phyloP scores from a whole-genome alignment of 352 stramenopile genomes.

The Pythium periplocum region DNA sequence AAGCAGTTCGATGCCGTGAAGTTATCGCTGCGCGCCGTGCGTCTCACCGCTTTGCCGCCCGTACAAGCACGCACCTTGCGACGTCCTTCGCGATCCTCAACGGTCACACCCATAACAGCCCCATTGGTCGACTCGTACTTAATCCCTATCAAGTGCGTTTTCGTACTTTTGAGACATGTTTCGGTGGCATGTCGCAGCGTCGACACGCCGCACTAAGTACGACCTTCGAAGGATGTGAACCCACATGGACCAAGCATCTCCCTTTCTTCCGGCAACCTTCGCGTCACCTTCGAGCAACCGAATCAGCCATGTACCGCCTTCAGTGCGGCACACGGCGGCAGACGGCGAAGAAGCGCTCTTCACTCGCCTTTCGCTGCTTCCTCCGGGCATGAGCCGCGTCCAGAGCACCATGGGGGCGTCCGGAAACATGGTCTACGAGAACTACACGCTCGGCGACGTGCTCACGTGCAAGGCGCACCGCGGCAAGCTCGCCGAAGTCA shows the following conservation, averaged over 20 bases:
- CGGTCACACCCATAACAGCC: no score
- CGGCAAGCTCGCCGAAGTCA: conserved; percentile 76
- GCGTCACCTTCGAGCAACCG: conserved; percentile 16
- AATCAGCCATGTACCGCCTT: conserved; percentile 3
- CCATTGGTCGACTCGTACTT: conserved; percentile 2
- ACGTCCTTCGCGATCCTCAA: no score
- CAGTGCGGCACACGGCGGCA: conserved; percentile 16
- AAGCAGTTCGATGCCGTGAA: no score
- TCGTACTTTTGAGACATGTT: not conserved
- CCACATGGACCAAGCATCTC: no score
- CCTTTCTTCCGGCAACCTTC: conserved; percentile 11
- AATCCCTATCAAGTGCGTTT: not conserved
- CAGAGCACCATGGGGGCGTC: conserved; percentile 52
- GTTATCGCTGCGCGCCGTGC: no score
- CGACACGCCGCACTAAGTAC: no score
- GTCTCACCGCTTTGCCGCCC: no score
- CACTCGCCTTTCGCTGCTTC: no score
- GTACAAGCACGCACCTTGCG: no score
- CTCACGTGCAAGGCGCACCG: conserved; percentile 83
- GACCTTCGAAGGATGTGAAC: no score
- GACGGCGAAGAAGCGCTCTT: no score
- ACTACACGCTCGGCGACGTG: conserved; percentile 81
- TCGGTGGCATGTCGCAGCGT: no score
- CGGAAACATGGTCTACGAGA: conserved; percentile 51
- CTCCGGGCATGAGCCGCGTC: conserved; percentile 48